Evolutionary conservation across 2,329 filamentous ascomycete species (phyloP), one percentile per base, ranked within the genome.

Genomic region (Claviceps fusiformis): DNA sequence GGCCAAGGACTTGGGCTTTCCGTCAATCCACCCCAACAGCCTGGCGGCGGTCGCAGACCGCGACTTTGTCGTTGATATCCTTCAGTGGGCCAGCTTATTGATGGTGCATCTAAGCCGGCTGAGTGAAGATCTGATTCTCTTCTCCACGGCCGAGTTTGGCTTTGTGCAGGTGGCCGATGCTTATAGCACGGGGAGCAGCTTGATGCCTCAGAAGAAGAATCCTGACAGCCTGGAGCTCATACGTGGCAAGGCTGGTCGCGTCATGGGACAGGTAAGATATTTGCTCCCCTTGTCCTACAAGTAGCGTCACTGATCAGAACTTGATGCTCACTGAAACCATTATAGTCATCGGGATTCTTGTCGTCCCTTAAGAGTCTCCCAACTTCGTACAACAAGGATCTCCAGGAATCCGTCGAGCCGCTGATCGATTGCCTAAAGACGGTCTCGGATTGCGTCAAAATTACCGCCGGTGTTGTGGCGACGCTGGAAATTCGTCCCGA

Each of bases 11-110:
- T 76, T 90, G 5, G 86, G 85, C 15, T 90, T 90, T 60, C 78
- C 82, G 2, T 82, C 81, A 1, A 70, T 89, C 3, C 73, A 84
- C 53, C 78, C 78, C 69, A 89, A 89, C 74, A 85, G 80, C 3
- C 81, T 90, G 76, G 79, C 80, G 47, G 81, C 81, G 39, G 83
- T 86, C 8, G 83, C 74, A 10, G 85, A 89, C 65, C 78, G 86
- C 13, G 86, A 89, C 63, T 89, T 88, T 60, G 78, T 87, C 5
- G 77, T 85, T 60, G 86, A 89, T 69, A 82, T 80, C 2, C 78
- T 89, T 68, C 54, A 55, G 17, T 55, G 49, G 49, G 31, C 52
- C 3, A 54, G 52, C 45, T 29, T 54, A 13, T n/a, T 54, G 24
- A 59, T 57, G 60, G 11, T 57, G 61, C 1, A 65, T 63, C 45